Conservation (phyloP, 108 stramenopile genomes). For the Aurantiochytrium sp. region DNA sequence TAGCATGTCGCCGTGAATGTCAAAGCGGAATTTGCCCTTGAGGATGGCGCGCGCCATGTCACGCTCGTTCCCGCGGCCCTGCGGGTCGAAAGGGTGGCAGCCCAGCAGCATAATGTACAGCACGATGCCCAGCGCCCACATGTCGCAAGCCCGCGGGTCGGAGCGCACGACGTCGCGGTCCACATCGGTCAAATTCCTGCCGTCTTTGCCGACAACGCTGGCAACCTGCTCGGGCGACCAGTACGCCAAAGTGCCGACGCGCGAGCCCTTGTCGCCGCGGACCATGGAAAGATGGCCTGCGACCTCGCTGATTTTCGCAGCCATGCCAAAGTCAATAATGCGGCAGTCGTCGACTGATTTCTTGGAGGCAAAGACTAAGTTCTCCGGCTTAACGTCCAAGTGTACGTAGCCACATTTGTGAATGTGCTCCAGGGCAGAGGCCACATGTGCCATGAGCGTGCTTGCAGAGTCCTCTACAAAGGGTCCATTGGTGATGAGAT, state of each 20-base stretch:
- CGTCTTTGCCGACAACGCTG: constrained; percentile 29
- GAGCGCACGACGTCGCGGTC: background rate
- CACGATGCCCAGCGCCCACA: constrained; percentile 65
- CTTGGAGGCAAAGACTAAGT: constrained; percentile 8
- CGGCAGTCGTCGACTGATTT: constrained; percentile 6
- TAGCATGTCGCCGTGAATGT: background rate
- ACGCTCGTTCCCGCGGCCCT: constrained; percentile 42
- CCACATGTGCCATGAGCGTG: background rate
- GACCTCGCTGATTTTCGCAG: constrained; percentile 6
- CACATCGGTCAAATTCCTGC: constrained; percentile 3
- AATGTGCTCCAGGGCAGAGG: background rate
- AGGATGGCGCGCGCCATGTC: constrained; percentile 27
- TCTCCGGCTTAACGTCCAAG: constrained; percentile 36
- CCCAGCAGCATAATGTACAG: constrained; percentile 78
- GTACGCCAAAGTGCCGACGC: constrained; percentile 68
- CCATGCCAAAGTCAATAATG: constrained; percentile 26
- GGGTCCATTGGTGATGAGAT: background rate
- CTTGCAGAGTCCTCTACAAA: background rate
- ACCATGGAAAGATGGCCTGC: constrained; percentile 27
- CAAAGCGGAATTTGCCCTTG: constrained; percentile 23
- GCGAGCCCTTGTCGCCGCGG: constrained; percentile 26
- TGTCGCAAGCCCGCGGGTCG: constrained; percentile 25
- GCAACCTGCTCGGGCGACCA: constrained; percentile 68
- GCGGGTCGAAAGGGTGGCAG: constrained; percentile 71
- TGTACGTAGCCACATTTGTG: constrained; percentile 5